These are phyloP conservation scores for Trichoderma sp. DNA, from an alignment of 2,329 filamentous ascomycete genomes.

Conservation along the genomic window DNA sequence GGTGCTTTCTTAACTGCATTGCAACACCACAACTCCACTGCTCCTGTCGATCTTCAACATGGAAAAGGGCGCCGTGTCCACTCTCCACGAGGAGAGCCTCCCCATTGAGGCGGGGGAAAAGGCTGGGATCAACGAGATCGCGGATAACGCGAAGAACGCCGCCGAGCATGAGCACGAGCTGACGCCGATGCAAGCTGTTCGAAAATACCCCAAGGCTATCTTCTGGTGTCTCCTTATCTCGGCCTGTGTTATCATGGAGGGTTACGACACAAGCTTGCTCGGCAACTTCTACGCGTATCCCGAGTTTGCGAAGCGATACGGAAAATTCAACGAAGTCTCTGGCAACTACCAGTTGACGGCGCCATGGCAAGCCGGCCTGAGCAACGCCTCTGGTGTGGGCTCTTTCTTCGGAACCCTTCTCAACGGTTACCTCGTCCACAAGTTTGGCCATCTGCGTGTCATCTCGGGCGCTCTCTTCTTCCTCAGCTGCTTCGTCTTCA, in stretches of 20 bases:
- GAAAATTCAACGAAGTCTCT: constrained; percentile 18
- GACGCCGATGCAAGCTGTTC: constrained; percentile 29
- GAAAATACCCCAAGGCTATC: constrained; percentile 38
- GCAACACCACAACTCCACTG: not conserved
- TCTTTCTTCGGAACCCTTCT: constrained; percentile 50
- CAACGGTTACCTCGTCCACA: constrained; percentile 46
- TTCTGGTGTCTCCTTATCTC: constrained; percentile 41
- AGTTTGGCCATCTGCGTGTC: constrained; percentile 44
- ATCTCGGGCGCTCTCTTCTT: constrained; percentile 15
- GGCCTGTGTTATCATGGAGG: constrained; percentile 46
- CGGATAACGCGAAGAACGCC: not conserved
- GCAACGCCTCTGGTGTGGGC: constrained; percentile 47
- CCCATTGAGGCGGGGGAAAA: constrained; percentile 4
- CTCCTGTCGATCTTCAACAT: constrained; percentile 7
- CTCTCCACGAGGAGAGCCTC: constrained; percentile 19
- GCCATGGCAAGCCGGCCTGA: constrained; percentile 52
- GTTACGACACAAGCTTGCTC: constrained; percentile 41
- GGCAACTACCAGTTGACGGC: constrained; percentile 43
- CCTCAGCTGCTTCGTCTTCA: constrained; percentile 46
- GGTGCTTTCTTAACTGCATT: not conserved
- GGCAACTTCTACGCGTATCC: constrained; percentile 42
- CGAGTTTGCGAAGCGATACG: constrained; percentile 15
- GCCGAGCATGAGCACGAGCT: constrained; percentile 18
- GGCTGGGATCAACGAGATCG: constrained; percentile 4
- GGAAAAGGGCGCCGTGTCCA: constrained; percentile 9